Conservation (phyloP, 2,329 filamentous ascomycete species). For the Cladosporium sphaerospermum region DNA sequence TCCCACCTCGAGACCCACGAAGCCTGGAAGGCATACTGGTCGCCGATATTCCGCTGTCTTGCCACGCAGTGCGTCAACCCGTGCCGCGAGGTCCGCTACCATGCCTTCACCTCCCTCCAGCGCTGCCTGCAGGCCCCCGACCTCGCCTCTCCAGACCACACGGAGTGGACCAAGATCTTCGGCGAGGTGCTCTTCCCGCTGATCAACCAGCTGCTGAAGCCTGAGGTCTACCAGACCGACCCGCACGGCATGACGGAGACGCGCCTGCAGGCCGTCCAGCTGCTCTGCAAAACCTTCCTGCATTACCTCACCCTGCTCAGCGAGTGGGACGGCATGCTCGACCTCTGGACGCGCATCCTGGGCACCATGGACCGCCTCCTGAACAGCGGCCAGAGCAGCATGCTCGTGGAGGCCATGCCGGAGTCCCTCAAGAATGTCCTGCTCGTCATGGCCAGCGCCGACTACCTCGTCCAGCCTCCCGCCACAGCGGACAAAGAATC, state of each 20-base stretch:
- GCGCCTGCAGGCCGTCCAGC: conserved; percentile 79
- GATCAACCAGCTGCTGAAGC: conserved; percentile 79
- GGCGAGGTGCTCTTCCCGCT: conserved; percentile 88
- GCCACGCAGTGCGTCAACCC: conserved; percentile 90
- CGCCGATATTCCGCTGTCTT: conserved; percentile 83
- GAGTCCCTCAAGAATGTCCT: conserved; percentile 96
- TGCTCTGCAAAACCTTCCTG: conserved; percentile 91
- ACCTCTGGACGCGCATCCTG: conserved; percentile 86
- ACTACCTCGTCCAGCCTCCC: conserved; percentile 66
- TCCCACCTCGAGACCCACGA: conserved; percentile 68
- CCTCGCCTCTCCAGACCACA: conserved; percentile 73
- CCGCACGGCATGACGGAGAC: conserved; percentile 93
- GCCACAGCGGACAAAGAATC: conserved; percentile 26
- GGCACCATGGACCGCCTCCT: conserved; percentile 93
- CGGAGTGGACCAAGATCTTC: conserved; percentile 88
- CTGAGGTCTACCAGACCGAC: conserved; percentile 88
- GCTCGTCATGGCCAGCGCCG: conserved; percentile 87
- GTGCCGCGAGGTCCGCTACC: conserved; percentile 83
- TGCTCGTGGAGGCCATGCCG: conserved; percentile 83
- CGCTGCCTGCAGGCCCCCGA: conserved; percentile 78
- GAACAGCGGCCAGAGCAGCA: conserved; percentile 81
- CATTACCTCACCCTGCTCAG: conserved; percentile 83
- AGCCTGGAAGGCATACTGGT: conserved; percentile 98
- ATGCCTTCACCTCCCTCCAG: conserved; percentile 81
- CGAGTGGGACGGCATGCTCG: conserved; percentile 81